These are phyloP conservation scores for Fusarium acutatum DNA, from an alignment of 2,329 filamentous ascomycete genomes.

Conservation along the genomic window DNA sequence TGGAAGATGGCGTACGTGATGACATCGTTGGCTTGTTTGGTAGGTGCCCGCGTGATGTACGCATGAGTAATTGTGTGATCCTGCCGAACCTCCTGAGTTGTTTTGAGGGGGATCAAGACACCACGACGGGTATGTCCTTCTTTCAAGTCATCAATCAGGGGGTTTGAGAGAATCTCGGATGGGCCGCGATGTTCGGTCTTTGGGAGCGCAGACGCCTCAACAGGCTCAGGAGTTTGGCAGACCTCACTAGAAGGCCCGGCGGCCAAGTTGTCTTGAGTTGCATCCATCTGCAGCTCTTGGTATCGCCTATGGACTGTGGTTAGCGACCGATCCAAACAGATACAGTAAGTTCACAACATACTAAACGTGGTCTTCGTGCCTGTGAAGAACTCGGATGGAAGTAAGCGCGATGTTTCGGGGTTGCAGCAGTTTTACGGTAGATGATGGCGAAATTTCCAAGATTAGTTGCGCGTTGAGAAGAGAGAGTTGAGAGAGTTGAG, in stretches of 20 bases:
- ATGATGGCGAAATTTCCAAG: conserved; percentile 6
- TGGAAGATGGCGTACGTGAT: conserved; percentile 67
- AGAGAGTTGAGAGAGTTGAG: conserved; percentile 11
- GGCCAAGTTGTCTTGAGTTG: conserved; percentile 19
- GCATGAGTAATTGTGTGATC: conserved; percentile 68
- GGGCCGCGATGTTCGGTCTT: conserved; percentile 36
- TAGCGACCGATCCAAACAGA: neutral
- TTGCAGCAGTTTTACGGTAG: neutral
- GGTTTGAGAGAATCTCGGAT: conserved; percentile 46
- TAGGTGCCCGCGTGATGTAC: conserved; percentile 76
- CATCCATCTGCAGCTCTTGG: neutral
- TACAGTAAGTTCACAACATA: neutral
- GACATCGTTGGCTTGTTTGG: conserved; percentile 75
- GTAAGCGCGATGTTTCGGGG: neutral
- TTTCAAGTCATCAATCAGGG: conserved; percentile 49
- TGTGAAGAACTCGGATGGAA: neutral
- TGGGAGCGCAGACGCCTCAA: conserved; percentile 1
- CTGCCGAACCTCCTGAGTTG: conserved; percentile 68
- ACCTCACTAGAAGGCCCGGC: conserved; percentile 12
- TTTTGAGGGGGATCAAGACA: conserved; percentile 70
- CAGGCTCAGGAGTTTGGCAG: conserved; percentile 14
- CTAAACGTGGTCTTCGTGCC: neutral
- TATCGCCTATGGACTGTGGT: neutral
- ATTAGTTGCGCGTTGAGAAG: neutral
- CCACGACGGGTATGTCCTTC: conserved; percentile 52